Percentiles rank a stretch among this genome's conserved stretches.
Evolutionary conservation across 108 stramenopile genomes (phyloP).

Genomic region (Mediolabrus comicus): DNA sequence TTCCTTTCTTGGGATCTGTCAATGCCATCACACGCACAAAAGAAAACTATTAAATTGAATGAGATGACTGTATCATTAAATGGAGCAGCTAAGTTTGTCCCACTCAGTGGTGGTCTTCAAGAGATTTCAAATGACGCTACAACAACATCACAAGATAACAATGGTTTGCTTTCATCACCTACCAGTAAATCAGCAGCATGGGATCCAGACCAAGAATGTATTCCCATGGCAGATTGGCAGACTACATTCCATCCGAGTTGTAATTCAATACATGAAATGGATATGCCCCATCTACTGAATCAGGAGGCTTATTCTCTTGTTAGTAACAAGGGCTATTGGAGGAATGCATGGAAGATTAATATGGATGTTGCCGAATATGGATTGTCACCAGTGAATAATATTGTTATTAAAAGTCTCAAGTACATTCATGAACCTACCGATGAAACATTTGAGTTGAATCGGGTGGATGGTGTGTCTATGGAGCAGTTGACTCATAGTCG

Average conservation of each 20-base stretch:
- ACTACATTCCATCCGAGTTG: conserved; percentile 44
- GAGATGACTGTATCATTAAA: background rate
- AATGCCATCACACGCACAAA: background rate
- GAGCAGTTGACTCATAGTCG: conserved; percentile 67
- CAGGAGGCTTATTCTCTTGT: conserved; percentile 30
- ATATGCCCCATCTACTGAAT: conserved; percentile 7
- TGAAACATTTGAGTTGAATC: conserved; percentile 71
- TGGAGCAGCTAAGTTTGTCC: background rate
- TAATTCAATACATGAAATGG: conserved; percentile 42
- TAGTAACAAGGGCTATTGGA: conserved; percentile 49
- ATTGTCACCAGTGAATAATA: background rate
- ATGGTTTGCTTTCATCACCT: background rate
- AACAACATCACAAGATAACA: background rate
- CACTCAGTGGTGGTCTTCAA: background rate
- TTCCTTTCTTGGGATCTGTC: background rate
- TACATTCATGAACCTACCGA: conserved; percentile 47
- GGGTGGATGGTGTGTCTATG: conserved; percentile 84
- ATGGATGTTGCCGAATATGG: conserved; percentile 26
- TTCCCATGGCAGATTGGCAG: conserved; percentile 60
- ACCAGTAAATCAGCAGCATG: conserved; percentile 15
- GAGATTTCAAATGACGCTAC: background rate
- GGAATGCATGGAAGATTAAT: conserved; percentile 57
- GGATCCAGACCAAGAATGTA: conserved; percentile 51
- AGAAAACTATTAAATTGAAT: background rate
- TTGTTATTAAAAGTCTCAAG: conserved; percentile 48